A percentile compares a stretch with the other conserved stretches of the same genome.
Evolutionary conservation across 1,139 yeast genomes (phyloP).

Genomic region (Sugiyamaella novakii): DNA sequence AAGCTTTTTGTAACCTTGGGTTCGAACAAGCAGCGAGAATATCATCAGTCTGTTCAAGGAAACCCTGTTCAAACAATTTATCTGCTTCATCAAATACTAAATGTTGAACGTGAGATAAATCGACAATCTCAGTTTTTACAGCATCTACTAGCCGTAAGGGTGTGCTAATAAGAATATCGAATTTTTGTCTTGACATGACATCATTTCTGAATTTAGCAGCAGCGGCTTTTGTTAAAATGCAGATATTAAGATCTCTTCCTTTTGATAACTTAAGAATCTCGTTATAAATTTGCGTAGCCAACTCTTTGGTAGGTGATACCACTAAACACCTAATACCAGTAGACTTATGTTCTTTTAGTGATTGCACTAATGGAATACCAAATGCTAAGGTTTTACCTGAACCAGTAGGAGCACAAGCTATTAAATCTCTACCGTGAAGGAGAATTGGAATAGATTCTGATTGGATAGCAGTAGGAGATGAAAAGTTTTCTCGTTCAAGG

Average conservation of each 20-base stretch:
- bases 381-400: constrained; percentile 92
- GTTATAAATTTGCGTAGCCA: constrained; percentile 80
- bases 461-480: constrained; percentile 90
- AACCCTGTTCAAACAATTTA: constrained; percentile 85
- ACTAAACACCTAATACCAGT: constrained; percentile 71
- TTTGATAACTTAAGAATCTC: constrained; percentile 62
- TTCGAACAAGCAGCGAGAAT: constrained; percentile 69
- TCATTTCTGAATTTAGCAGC: constrained; percentile 63
- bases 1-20: constrained; percentile 57
- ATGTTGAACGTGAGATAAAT: constrained; percentile 66
- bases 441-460: constrained; percentile 79
- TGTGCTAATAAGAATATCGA: constrained; percentile 81
- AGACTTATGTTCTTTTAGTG: constrained; percentile 35
- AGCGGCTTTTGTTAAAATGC: constrained; percentile 72
- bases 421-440: constrained; percentile 63
- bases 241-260: constrained; percentile 58
- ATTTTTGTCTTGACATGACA: constrained; percentile 60
- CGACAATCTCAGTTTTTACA: constrained; percentile 59
- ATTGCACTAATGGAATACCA: constrained; percentile 76
- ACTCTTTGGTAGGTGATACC: constrained; percentile 89
- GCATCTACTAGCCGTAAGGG: constrained; percentile 86
- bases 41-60: constrained; percentile 88
- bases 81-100: constrained; percentile 95
- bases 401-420: constrained; percentile 94
- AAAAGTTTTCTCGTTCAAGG: constrained; percentile 67